These are phyloP conservation scores for Emergomyces orientalis DNA, from an alignment of 2,329 filamentous ascomycete genomes.

Conservation along the genomic window DNA sequence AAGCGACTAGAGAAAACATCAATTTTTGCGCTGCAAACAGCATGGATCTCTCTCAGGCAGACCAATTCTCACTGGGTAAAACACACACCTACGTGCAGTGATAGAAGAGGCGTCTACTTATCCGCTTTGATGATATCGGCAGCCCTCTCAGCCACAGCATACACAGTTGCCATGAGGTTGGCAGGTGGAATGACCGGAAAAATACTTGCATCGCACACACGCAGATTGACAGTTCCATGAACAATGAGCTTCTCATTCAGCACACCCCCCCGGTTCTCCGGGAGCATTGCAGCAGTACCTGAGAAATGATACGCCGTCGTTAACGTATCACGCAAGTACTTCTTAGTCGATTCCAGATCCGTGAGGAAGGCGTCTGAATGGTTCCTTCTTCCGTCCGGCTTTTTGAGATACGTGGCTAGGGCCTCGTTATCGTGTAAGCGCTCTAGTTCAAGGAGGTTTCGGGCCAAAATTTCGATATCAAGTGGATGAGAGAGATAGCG, in stretches of 20 bases:
- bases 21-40: not conserved
- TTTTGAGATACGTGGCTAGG: not conserved
- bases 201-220: conserved; percentile 27
- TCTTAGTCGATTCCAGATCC: not conserved
- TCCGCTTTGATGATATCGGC: conserved; percentile 26
- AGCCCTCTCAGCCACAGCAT: conserved; percentile 25
- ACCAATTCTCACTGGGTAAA: no score
- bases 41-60: not conserved
- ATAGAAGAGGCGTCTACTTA: not conserved
- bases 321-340: conserved; percentile 13
- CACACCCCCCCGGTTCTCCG: conserved; percentile 26
- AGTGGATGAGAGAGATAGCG: conserved; percentile 25
- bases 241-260: conserved; percentile 25
- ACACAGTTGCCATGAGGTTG: conserved; percentile 22
- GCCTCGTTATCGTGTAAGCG: conserved; percentile 17
- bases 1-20: not conserved
- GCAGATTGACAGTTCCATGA: conserved; percentile 27
- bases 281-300: conserved; percentile 27
- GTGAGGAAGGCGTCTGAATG: not conserved
- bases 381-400: not conserved
- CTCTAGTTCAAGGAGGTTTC: conserved; percentile 19
- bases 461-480: conserved; percentile 21
- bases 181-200: conserved; percentile 24
- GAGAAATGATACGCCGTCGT: conserved; percentile 25
- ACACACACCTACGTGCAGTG: not conserved